Conservation (phyloP, 2,329 filamentous ascomycete species). For the Ophiocordyceps australis region DNA sequence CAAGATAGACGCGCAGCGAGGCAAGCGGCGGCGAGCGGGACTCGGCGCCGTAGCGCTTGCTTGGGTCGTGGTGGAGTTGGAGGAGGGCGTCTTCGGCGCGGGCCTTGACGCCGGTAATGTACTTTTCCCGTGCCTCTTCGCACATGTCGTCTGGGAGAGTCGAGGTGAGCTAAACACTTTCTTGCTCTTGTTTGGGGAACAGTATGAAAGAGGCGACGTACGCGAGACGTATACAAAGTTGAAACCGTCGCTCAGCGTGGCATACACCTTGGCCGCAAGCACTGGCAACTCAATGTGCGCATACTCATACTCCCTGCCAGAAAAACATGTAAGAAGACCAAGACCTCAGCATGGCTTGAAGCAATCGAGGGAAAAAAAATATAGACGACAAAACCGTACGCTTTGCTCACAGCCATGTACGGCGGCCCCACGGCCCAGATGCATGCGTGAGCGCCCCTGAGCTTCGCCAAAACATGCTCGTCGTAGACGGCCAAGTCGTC, state of each 20-base stretch:
- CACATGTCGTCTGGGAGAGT: too few relatives aligned
- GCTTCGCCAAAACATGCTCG: conserved; percentile 1
- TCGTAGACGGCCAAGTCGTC: conserved; percentile 2
- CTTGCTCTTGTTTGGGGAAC: too few relatives aligned
- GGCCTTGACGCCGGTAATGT: neutral
- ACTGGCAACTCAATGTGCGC: conserved; percentile 1
- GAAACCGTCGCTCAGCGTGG: conserved; percentile 1
- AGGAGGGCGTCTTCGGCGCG: conserved; percentile 1
- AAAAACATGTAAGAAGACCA: too few relatives aligned
- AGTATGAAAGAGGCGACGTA: too few relatives aligned
- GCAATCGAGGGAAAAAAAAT: too few relatives aligned
- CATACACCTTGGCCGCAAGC: neutral
- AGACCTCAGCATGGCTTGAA: too few relatives aligned
- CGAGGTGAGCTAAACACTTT: too few relatives aligned
- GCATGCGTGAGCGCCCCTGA: conserved; percentile 2
- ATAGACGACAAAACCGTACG: neutral
- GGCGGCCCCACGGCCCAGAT: conserved; percentile 2
- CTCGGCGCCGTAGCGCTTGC: too few relatives aligned
- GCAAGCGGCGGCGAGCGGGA: too few relatives aligned
- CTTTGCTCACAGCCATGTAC: conserved; percentile 1
- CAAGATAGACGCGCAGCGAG: neutral
- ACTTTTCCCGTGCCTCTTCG: too few relatives aligned
- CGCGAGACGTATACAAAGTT: conserved; percentile 1
- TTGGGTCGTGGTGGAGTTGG: conserved; percentile 1
- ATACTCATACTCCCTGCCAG: conserved; percentile 1